These are phyloP conservation scores for Colletotrichum sp. DNA, from an alignment of 2,329 filamentous ascomycete genomes.

Conservation along the genomic window DNA sequence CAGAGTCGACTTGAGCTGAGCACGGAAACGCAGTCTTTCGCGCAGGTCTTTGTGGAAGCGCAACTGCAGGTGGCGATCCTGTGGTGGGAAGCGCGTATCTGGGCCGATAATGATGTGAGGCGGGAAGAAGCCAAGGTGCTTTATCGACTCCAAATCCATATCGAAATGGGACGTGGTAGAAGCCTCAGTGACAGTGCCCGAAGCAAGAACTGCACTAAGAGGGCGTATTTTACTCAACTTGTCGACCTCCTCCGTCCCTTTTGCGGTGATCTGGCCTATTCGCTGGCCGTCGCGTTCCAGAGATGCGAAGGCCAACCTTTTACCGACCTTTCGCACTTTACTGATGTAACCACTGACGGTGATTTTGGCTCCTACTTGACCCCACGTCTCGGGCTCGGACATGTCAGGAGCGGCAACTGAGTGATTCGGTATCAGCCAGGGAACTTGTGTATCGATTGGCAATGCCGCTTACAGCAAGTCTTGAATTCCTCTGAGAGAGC, in stretches of 20 bases:
- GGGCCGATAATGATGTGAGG: slow-evolving; percentile 78
- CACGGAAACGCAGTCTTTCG: slow-evolving; percentile 74
- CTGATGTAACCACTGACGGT: slow-evolving; percentile 75
- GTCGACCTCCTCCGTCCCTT: slow-evolving; percentile 35
- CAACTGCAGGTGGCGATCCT: slow-evolving; percentile 83
- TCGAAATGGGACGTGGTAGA: slow-evolving; percentile 46
- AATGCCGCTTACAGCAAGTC: slow-evolving; percentile 9
- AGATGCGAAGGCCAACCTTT: slow-evolving; percentile 69
- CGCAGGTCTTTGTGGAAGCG: slow-evolving; percentile 74
- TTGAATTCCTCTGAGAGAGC: slow-evolving; percentile 14
- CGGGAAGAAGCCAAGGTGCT: slow-evolving; percentile 75
- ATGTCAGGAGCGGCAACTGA: slow-evolving; percentile 34
- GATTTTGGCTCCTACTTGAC: slow-evolving; percentile 42
- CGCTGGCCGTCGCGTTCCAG: slow-evolving; percentile 37
- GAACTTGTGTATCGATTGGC: neutral
- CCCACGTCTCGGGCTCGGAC: slow-evolving; percentile 28
- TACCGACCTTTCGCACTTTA: slow-evolving; percentile 69
- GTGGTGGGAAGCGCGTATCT: slow-evolving; percentile 74
- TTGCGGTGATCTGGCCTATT: slow-evolving; percentile 51
- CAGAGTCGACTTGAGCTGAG: slow-evolving; percentile 57
- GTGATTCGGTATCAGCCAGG: neutral
- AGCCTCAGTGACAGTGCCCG: slow-evolving; percentile 32
- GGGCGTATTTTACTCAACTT: slow-evolving; percentile 52
- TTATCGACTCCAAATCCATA: slow-evolving; percentile 65
- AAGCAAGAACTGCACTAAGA: slow-evolving; percentile 58